These are phyloP conservation scores for Haberlea rhodopensis DNA, from an alignment of 257 asterid species.

Conservation along the genomic window DNA sequence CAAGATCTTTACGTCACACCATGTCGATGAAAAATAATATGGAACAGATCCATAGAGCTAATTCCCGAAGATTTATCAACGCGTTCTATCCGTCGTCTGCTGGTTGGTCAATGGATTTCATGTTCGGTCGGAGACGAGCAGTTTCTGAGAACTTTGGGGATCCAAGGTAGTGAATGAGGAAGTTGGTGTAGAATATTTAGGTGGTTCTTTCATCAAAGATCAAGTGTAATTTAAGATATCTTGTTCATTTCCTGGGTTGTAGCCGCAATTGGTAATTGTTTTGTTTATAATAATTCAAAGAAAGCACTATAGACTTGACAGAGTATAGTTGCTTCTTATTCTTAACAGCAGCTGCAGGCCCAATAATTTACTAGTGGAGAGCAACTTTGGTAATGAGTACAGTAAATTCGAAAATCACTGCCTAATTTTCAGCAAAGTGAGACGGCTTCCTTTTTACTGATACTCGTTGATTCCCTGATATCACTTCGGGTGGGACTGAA, in stretches of 20 bases:
- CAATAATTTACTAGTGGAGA: background rate
- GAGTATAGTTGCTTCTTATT: too few species aligned
- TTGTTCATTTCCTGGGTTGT: conserved; percentile 13
- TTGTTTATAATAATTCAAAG: conserved; percentile 25
- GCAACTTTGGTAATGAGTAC: too few species aligned
- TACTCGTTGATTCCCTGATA: too few species aligned
- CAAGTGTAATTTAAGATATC: conserved; percentile 15
- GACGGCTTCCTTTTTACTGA: too few species aligned
- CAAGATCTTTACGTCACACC: conserved; percentile 35
- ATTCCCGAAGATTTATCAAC: conserved; percentile 48
- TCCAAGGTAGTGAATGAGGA: conserved; percentile 25
- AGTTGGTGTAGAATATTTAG: conserved; percentile 11
- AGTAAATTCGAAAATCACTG: too few species aligned
- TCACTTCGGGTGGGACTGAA: too few species aligned
- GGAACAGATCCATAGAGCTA: conserved; percentile 52
- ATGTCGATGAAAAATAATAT: conserved; percentile 41
- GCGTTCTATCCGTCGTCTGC: conserved; percentile 59
- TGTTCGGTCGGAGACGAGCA: conserved; percentile 47
- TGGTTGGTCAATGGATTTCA: conserved; percentile 59
- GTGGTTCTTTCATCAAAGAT: conserved; percentile 13
- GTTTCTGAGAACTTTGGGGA: conserved; percentile 34
- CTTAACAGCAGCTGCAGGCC: background rate
- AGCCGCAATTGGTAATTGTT: background rate
- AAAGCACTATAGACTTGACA: background rate
- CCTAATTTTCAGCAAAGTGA: too few species aligned